Base-by-base conservation (phyloP, 148 eudicot species). In the Rheum nobile region DNA sequence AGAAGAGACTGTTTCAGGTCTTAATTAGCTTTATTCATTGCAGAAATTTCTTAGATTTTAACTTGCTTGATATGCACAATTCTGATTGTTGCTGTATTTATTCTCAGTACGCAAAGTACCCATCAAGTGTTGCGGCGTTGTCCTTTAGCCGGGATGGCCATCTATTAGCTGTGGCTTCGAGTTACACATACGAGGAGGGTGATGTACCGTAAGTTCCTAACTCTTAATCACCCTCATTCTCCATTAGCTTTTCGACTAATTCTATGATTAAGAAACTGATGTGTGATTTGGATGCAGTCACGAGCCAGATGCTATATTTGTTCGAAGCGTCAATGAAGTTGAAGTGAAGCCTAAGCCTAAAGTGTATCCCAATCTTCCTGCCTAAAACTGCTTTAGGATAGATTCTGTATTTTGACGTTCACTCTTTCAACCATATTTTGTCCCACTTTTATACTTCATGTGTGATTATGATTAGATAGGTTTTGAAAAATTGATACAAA, bases 261-360 rank as follows among this genome's bases (percentile, higher is more conserved):
- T 19, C n/a, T 14, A 16, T 5, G 1, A 19, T n/a, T 4, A 34
- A 34, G 17, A 34, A 8, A 71, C 50, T 37, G 47, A 43, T 46
- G 37, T 72, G 12, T 34, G 57, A 50, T 59, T 48, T n/a, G 61
- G 79, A 77, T 85, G 84, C 89, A 94, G 98, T 31, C 98, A 94
- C 32, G 98, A 91, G 79, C 95, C 95, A 57, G 98, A 94, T 80
- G 80, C 95, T 32, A 91, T 94, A 32, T 91, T 83, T 68, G 83
- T 94, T 6, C 88, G 97, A 39, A 89, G 87, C 55, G 95, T 93
- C 71, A 93, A 93, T 72, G 98, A 94, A 87, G 87, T 87, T 54
- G 98, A 94, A 88, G 98, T 89, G 72, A 94, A 94, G 81, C 97
- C 98, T 52, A 94, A 94, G 84, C 98, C 98, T 41, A 94, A 89